Evolutionary conservation across 257 asterid genomes (phyloP).

Genomic region (Solanum tacnaense): DNA sequence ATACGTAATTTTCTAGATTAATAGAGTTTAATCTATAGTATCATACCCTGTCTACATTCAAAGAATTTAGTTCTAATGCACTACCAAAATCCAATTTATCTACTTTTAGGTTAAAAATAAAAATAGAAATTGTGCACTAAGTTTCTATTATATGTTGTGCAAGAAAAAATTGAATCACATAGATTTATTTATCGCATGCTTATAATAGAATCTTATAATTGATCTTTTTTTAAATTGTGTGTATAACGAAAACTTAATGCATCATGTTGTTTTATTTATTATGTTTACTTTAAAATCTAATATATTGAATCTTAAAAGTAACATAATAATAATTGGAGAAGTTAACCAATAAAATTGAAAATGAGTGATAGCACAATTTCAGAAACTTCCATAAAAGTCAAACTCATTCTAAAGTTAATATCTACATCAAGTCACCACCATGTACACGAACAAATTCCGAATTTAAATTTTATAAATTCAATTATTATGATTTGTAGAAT

Average conservation of each 20-base stretch:
- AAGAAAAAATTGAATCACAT: not conserved
- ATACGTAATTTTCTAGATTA: not conserved
- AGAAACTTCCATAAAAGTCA: not conserved
- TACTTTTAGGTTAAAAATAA: not conserved
- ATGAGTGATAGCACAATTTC: not conserved
- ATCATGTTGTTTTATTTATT: not conserved
- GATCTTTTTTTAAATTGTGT: accelerated
- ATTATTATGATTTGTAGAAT: not conserved
- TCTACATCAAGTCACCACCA: not conserved
- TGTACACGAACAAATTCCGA: no score
- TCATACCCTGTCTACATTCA: not conserved
- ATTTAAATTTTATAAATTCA: not conserved
- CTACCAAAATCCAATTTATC: not conserved
- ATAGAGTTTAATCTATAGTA: not conserved
- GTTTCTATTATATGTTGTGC: not conserved
- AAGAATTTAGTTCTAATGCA: not conserved
- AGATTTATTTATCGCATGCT: not conserved
- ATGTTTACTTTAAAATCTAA: not conserved
- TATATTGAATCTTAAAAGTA: not conserved
- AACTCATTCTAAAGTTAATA: not conserved
- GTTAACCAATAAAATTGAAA: not conserved
- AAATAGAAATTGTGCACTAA: not conserved
- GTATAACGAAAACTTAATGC: not conserved
- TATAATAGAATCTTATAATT: no score
- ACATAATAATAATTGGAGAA: not conserved